Percentiles rank a stretch among this genome's conserved stretches.
Evolutionary conservation across 257 asterid species (phyloP).

Genomic region (Solanum tarijense): DNA sequence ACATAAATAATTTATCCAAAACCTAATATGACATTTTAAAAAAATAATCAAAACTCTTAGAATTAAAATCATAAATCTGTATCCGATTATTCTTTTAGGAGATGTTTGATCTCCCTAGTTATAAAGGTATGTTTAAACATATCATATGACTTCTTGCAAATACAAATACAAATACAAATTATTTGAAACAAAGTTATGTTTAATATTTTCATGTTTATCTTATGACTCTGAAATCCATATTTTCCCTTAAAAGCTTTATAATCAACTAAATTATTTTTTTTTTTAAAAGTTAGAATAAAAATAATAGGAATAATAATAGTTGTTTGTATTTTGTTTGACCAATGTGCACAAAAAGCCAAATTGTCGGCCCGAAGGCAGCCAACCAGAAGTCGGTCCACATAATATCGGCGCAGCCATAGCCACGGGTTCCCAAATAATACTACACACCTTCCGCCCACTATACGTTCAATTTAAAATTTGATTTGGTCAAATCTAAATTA

Average conservation of each 20-base stretch:
- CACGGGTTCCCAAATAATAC: neutral
- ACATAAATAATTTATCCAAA: no score
- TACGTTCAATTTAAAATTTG: neutral
- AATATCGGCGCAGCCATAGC: neutral
- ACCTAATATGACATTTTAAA: no score
- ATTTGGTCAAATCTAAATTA: no score
- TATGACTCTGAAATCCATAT: neutral
- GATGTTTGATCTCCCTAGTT: no score
- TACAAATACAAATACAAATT: no score
- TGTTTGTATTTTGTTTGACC: neutral
- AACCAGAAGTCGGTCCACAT: neutral
- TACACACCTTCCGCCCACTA: neutral
- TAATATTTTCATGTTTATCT: neutral
- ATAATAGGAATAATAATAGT: neutral
- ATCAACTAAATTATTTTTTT: neutral
- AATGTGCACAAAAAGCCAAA: neutral
- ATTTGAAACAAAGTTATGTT: no score
- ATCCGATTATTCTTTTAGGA: fast-evolving
- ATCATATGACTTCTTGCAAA: no score
- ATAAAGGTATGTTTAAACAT: no score
- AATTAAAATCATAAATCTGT: no score
- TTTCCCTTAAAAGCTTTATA: neutral
- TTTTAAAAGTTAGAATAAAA: neutral
- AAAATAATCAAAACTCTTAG: no score
- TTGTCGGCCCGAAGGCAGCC: constrained; percentile 1